These are phyloP conservation scores for Tetrahymena elliotti DNA, from an alignment of 73 alveolate species.

Conservation along the genomic window DNA sequence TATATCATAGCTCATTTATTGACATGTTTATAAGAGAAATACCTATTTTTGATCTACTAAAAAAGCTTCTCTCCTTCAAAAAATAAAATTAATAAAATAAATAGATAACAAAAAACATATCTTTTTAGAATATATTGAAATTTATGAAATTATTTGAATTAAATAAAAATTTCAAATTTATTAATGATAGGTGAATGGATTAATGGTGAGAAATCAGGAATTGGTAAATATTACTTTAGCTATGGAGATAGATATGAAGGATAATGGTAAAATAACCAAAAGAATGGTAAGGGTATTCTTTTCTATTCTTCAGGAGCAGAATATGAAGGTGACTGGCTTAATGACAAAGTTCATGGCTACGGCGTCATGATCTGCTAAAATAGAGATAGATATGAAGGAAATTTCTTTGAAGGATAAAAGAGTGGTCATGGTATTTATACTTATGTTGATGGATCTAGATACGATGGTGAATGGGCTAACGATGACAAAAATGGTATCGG, in stretches of 20 bases:
- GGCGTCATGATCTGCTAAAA: slow-evolving; percentile 50
- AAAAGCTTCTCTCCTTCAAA: background rate
- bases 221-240: slow-evolving; percentile 14
- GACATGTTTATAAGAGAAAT: no score
- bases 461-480: slow-evolving; percentile 37
- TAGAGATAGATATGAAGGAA: slow-evolving; percentile 74
- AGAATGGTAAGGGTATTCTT: background rate
- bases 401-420: slow-evolving; percentile 55
- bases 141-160: background rate
- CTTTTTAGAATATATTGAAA: background rate
- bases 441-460: slow-evolving; percentile 39
- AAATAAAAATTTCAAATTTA: background rate
- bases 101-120: background rate
- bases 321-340: slow-evolving; percentile 37
- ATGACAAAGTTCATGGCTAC: slow-evolving; percentile 37
- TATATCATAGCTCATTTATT: background rate
- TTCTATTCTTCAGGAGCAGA: background rate
- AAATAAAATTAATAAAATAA: no score
- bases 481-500: slow-evolving; percentile 41
- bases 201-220: slow-evolving; percentile 7
- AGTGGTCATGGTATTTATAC: slow-evolving; percentile 49
- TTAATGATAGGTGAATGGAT: background rate
- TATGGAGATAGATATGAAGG: slow-evolving; percentile 37
- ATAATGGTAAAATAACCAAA: background rate
- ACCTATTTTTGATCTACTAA: background rate